Percentiles rank a stretch among this genome's conserved stretches.
These are phyloP conservation scores for Mollisia scopiformis DNA, from an alignment of 2,329 filamentous ascomycete species.

Conservation along the genomic window DNA sequence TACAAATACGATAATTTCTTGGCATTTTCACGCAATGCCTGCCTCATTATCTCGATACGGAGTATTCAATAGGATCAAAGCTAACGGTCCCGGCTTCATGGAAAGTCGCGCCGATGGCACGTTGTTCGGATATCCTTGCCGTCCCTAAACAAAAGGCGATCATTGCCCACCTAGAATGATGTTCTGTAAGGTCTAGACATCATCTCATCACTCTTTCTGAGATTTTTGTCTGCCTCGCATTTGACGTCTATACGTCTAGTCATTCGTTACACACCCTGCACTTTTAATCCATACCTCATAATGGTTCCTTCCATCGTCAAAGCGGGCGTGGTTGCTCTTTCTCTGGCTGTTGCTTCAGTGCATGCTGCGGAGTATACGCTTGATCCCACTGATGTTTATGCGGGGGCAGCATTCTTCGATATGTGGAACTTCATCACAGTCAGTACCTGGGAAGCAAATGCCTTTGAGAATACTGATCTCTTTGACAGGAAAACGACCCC, in stretches of 20 bases:
- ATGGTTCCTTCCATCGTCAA: conserved; percentile 19
- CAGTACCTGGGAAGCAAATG: conserved; percentile 1
- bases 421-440: conserved; percentile 56
- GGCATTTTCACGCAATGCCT: background rate
- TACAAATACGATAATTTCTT: background rate
- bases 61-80: background rate
- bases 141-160: background rate
- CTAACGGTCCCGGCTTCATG: background rate
- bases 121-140: background rate
- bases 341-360: conserved; percentile 12
- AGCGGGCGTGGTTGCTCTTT: conserved; percentile 24
- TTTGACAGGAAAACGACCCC: conserved; percentile 50
- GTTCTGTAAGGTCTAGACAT: background rate
- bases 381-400: conserved; percentile 37
- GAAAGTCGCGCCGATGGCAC: background rate
- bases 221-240: conserved; percentile 13
- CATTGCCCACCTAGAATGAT: background rate
- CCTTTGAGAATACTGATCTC: background rate
- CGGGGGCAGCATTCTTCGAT: conserved; percentile 46
- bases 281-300: conserved; percentile 13
- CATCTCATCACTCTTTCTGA: conserved; percentile 28
- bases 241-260: conserved; percentile 29
- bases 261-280: conserved; percentile 23
- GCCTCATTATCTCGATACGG: background rate
- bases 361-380: conserved; percentile 20